These are phyloP conservation scores for Maudiozyma pseudohumilis DNA, from an alignment of 805 yeast genomes.

Conservation along the genomic window DNA sequence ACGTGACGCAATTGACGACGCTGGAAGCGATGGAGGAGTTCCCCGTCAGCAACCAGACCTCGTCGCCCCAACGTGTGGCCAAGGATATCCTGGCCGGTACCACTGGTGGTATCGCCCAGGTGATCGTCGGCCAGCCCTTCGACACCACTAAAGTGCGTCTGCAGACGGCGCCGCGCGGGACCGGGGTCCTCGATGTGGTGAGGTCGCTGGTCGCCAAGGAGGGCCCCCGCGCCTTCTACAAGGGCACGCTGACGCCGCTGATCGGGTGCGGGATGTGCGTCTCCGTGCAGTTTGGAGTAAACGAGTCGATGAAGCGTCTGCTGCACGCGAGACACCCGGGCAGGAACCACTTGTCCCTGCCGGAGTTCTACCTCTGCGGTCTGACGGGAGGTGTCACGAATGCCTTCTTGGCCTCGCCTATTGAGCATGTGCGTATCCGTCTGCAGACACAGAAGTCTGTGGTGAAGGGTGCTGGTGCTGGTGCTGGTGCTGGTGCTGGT, in stretches of 20 bases:
- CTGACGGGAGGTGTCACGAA: conserved; percentile 88
- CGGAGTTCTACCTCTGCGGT: conserved; percentile 76
- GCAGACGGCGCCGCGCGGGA: conserved; percentile 77
- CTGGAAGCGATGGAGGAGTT: conserved; percentile 8
- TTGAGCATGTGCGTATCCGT: conserved; percentile 89
- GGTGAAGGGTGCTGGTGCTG: conserved; percentile 30
- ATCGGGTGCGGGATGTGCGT: conserved; percentile 98
- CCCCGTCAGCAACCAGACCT: not conserved
- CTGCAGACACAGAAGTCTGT: conserved; percentile 64
- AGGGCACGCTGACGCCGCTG: conserved; percentile 89
- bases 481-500: too few species aligned
- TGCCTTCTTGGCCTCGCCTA: conserved; percentile 83
- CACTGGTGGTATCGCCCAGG: conserved; percentile 92
- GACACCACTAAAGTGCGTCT: conserved; percentile 90
- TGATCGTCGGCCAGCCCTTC: conserved; percentile 90
- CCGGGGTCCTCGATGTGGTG: conserved; percentile 63
- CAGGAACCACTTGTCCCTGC: conserved; percentile 34
- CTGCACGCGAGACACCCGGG: conserved; percentile 33
- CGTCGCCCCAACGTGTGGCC: conserved; percentile 15
- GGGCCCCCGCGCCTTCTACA: conserved; percentile 79
- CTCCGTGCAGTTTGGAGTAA: conserved; percentile 89
- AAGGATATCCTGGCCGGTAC: conserved; percentile 89
- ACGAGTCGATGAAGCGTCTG: conserved; percentile 83
- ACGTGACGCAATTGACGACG: conserved; percentile 6
- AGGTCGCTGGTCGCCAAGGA: conserved; percentile 62